These are phyloP conservation scores for Triangularia verruculosa DNA, from an alignment of 2,329 filamentous ascomycete species.

Conservation along the genomic window DNA sequence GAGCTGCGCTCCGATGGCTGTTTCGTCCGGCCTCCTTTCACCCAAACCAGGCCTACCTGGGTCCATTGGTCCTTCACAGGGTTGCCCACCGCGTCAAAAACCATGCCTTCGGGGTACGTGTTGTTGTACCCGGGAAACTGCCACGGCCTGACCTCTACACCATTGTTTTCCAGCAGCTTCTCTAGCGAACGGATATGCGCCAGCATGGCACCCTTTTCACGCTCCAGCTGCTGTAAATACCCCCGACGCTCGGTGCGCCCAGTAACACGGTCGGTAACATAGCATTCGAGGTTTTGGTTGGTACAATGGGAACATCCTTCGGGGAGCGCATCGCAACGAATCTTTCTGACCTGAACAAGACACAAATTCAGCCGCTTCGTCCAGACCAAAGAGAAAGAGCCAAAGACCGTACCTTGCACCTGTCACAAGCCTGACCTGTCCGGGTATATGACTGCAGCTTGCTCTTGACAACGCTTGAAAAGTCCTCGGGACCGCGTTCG, in stretches of 20 bases:
- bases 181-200: slow-evolving; percentile 67
- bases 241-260: slow-evolving; percentile 76
- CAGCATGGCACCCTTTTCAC: slow-evolving; percentile 65
- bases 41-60: slow-evolving; percentile 37
- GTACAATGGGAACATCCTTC: slow-evolving; percentile 80
- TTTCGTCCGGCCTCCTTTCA: slow-evolving; percentile 33
- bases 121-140: slow-evolving; percentile 34
- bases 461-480: slow-evolving; percentile 55
- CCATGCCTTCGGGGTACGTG: slow-evolving; percentile 30
- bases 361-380: background rate
- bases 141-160: slow-evolving; percentile 58
- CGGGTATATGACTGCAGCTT: slow-evolving; percentile 54
- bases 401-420: slow-evolving; percentile 62
- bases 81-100: slow-evolving; percentile 29
- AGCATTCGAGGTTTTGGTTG: slow-evolving; percentile 73
- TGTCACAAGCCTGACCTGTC: slow-evolving; percentile 83
- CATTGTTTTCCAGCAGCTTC: slow-evolving; percentile 58
- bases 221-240: slow-evolving; percentile 73
- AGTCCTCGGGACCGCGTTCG: slow-evolving; percentile 48
- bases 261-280: slow-evolving; percentile 82
- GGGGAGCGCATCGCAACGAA: slow-evolving; percentile 76
- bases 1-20: background rate
- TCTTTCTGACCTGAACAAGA: slow-evolving; percentile 69
- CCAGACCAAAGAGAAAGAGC: background rate
- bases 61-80: slow-evolving; percentile 36